Conservation (phyloP, 1,284 basidiomycete species). For the Neotropicomus parvogracilis region DNA sequence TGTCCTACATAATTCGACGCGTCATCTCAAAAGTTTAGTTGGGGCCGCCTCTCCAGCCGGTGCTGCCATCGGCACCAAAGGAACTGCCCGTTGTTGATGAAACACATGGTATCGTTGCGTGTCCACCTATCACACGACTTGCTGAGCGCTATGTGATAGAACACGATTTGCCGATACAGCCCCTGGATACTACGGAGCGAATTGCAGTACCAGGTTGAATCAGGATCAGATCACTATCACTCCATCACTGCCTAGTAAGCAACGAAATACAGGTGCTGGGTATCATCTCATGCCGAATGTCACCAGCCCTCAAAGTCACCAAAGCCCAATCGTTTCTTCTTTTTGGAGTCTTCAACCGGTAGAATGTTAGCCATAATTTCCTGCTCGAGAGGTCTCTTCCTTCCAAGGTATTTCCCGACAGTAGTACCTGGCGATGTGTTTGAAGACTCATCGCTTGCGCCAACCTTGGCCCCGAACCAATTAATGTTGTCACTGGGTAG, state of each 20-base stretch:
- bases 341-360: slow-evolving; percentile 50
- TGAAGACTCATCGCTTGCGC: slow-evolving; percentile 38
- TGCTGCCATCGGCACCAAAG: slow-evolving; percentile 39
- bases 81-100: slow-evolving; percentile 37
- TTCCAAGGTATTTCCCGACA: slow-evolving; percentile 62
- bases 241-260: slow-evolving; percentile 14
- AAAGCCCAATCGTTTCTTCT: slow-evolving; percentile 75
- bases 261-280: slow-evolving; percentile 7
- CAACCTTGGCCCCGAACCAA: slow-evolving; percentile 82
- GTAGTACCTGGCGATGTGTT: slow-evolving; percentile 34
- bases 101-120: slow-evolving; percentile 25
- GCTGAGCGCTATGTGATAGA: slow-evolving; percentile 14
- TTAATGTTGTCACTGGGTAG: slow-evolving; percentile 63
- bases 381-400: slow-evolving; percentile 46
- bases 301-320: slow-evolving; percentile 77
- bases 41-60: slow-evolving; percentile 6
- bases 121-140: background rate
- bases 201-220: slow-evolving; percentile 26
- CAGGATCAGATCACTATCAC: slow-evolving; percentile 5
- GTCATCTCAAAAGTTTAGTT: slow-evolving; percentile 16
- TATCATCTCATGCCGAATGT: slow-evolving; percentile 9
- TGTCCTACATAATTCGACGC: background rate
- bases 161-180: background rate
- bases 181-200: slow-evolving; percentile 4
- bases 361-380: slow-evolving; percentile 9